These are phyloP conservation scores for Tylopilus microsporus DNA, from an alignment of 1,284 basidiomycete genomes.

Conservation along the genomic window DNA sequence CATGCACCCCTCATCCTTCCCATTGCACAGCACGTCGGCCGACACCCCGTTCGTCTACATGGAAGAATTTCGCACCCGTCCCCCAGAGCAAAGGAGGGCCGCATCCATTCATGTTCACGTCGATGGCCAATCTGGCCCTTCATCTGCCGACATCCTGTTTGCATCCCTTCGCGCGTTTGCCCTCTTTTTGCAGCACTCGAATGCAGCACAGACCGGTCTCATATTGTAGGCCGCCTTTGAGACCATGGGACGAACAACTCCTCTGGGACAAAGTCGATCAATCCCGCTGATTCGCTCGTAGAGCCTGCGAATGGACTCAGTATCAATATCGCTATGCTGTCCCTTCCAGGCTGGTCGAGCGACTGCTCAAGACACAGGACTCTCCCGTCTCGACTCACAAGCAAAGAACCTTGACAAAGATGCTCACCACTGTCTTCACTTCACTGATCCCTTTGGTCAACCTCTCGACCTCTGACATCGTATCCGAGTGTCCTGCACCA, in stretches of 20 bases:
- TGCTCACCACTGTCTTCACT: constrained; percentile 82
- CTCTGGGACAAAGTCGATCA: constrained; percentile 74
- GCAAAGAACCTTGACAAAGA: constrained; percentile 70
- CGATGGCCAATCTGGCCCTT: constrained; percentile 84
- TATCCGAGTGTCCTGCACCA: constrained; percentile 45
- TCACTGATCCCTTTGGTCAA: constrained; percentile 83
- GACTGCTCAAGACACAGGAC: constrained; percentile 69
- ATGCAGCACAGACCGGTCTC: constrained; percentile 69
- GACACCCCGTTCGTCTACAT: constrained; percentile 71
- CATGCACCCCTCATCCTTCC: neutral
- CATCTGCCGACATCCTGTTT: constrained; percentile 66
- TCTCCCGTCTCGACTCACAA: constrained; percentile 46
- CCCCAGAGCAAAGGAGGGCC: constrained; percentile 73
- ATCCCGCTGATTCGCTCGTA: constrained; percentile 79
- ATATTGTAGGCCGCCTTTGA: constrained; percentile 70
- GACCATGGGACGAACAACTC: constrained; percentile 55
- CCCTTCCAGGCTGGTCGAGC: constrained; percentile 81
- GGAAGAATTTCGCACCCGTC: constrained; percentile 73
- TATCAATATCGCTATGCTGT: constrained; percentile 91
- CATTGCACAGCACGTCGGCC: constrained; percentile 43
- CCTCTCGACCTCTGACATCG: constrained; percentile 85
- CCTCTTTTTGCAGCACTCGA: constrained; percentile 71
- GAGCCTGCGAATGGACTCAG: constrained; percentile 77
- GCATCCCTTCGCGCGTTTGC: constrained; percentile 72
- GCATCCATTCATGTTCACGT: constrained; percentile 84